Percentiles rank a stretch among this genome's conserved stretches.
phyloP scores from a whole-genome alignment of 768 basidiomycete species.

The Leucocoprinus sp. region DNA sequence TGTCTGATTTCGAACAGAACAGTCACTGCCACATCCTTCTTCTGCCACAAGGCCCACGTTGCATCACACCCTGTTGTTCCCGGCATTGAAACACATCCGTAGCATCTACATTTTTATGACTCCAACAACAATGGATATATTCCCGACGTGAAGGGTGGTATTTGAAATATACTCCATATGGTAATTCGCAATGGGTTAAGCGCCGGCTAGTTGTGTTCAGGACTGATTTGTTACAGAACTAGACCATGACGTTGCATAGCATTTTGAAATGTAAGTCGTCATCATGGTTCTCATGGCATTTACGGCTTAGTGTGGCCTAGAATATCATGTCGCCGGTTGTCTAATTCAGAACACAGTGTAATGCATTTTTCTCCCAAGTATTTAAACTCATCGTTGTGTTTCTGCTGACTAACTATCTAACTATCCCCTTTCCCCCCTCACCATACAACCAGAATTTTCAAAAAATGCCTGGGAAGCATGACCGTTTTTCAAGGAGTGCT shows the following conservation, averaged over 20 bases:
- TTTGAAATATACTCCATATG: no score
- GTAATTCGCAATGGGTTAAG: no score
- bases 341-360: not conserved
- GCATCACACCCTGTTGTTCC: no score
- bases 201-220: not conserved
- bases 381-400: no score
- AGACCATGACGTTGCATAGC: not conserved
- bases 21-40: not conserved
- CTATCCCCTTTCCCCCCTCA: not conserved
- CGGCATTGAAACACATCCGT: no score
- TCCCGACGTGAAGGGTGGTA: no score
- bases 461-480: slow-evolving; percentile 6
- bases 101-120: no score
- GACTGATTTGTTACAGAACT: not conserved
- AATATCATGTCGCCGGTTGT: not conserved
- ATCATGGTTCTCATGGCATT: not conserved
- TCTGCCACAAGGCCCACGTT: no score
- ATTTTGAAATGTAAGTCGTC: not conserved
- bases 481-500: slow-evolving; percentile 4
- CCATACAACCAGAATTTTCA: not conserved
- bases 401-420: not conserved
- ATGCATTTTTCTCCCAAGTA: not conserved
- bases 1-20: no score
- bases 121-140: no score
- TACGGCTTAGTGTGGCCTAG: no score